Evolutionary conservation across 345 rosid species (phyloP), one percentile per base, ranked within the genome.

Genomic region (Populus tremula): DNA sequence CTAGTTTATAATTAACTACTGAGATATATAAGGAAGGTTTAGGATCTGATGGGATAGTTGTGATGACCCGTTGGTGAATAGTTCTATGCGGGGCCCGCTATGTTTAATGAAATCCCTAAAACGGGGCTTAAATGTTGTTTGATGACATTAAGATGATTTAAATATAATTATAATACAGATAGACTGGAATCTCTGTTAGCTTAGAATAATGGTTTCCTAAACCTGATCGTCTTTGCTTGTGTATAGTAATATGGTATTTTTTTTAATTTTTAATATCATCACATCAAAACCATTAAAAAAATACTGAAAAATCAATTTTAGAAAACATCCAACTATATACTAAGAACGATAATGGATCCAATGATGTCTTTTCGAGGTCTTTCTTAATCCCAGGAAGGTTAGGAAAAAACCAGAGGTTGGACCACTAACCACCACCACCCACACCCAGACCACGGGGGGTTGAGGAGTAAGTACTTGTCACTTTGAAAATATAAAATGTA

Each of bases 311-410:
- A 33, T 33, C 0, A 33, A 33, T 33, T 33, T 33, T 0, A 33
- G 8, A 41, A 41, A 39, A 39, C 11, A 31, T 31, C 31, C 3
- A 31, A 31, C 33, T 2, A 31, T 2, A 2, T 2, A 31, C 33
- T 33, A 33, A 4, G 36, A 4, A 33, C 0, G 36, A 33, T 33
- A 33, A 5, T 33, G 87, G 88, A 85, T 87, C 90, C 88, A 89
- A 85, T 84, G 82, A 83, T 77, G 79, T 79, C 41, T 59, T 23
- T 67, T 74, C 61, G n/a, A 25, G 79, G 81, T 68, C 61, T 75
- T 72, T 69, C 77, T 77, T 18, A 14, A 27, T 43, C 16, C 14
- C 76, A 7, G 78, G 50, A 81, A 74, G 72, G 41, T 31, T 59
- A 50, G 61, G 36, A 56, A 70, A 72, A 49, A 35, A 27, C 4